Conservation (phyloP, 2,329 filamentous ascomycete species). For the Periconia sp. region DNA sequence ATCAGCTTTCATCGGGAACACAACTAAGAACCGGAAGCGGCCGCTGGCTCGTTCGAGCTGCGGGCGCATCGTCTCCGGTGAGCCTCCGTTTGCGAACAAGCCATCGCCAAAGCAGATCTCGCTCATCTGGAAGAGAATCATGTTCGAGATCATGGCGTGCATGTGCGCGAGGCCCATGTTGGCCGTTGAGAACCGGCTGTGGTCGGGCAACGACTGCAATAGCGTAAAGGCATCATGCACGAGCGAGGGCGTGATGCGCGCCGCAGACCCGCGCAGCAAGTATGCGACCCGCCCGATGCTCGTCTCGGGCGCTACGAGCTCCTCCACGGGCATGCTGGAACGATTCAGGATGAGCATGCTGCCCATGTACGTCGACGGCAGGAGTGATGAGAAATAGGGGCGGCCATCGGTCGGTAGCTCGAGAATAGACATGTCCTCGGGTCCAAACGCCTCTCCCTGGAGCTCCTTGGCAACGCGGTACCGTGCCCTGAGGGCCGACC, state of each 20-base stretch:
- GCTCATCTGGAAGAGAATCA: constrained; percentile 26
- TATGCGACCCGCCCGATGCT: constrained; percentile 26
- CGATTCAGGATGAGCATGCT: constrained; percentile 35
- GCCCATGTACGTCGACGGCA: constrained; percentile 36
- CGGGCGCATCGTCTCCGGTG: constrained; percentile 30
- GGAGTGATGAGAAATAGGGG: constrained; percentile 30
- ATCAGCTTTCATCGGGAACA: constrained; percentile 33
- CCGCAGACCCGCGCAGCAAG: constrained; percentile 24
- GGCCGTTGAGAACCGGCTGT: constrained; percentile 21
- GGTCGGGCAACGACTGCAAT: constrained; percentile 23
- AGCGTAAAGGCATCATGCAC: constrained; percentile 37
- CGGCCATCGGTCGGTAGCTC: constrained; percentile 43
- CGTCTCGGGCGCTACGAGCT: constrained; percentile 24
- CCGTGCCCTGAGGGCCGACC: constrained; percentile 42
- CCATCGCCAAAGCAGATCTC: constrained; percentile 24
- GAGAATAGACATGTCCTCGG: constrained; percentile 26
- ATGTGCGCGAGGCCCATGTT: constrained; percentile 31
- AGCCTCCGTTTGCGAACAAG: constrained; percentile 28
- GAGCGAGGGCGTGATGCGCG: constrained; percentile 27
- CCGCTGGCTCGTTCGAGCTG: constrained; percentile 30
- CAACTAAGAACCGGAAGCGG: constrained; percentile 32
- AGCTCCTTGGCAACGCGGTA: constrained; percentile 38
- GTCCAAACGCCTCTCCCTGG: constrained; percentile 12
- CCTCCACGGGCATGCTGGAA: constrained; percentile 27
- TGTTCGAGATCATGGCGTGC: constrained; percentile 33